Evolutionary conservation across 495 filamentous ascomycete species (phyloP), one percentile per base, ranked within the genome.

Genomic region (Penicillium samsonianum): DNA sequence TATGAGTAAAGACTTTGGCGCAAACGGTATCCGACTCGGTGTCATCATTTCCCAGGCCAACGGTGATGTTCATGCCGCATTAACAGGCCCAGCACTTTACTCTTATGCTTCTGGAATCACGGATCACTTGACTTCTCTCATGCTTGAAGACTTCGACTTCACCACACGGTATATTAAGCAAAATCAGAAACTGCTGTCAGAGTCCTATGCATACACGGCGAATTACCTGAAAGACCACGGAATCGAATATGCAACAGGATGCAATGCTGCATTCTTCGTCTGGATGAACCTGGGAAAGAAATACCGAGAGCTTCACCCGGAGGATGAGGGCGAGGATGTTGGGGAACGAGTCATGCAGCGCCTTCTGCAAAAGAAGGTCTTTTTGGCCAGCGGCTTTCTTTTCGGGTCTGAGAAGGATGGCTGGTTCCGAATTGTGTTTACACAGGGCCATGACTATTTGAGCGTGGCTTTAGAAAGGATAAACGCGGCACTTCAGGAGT

Each of bases 1-100:
- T 0, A 76, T 85, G 72, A 77, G 73, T 33, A 86, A 87, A 63
- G 85, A 88, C 59, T 85, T 86, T 55, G 80, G 76, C 1, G 75
- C 78, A 1, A 78, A 75, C 42, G 85, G 86, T 0, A 67, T 87
- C 19, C 74, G 84, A 4, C 55, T 87, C 1, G 84, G 83, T 0
- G 76, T 68, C 44, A 63, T 87, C 7, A 73, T 82, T 46, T 81
- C 82, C 1, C 75, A 77, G 47, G 38, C 53, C 5, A 84, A 84
- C 33, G 22, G 38, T 0, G 71, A 71, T 22, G 63, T 84, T 2
- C 68, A 73, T 6, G 40, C 43, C 1, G 81, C 81, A 6, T 41
- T 80, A 47, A 67, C 63, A 5, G 63, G 69, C 0, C 59, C 74
- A 1, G 66, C 67, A 2, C 60, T 77, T 1, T 85, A 83, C 53